These are phyloP conservation scores for Tremella yokohamensis DNA, from an alignment of 768 basidiomycete genomes.

Conservation along the genomic window DNA sequence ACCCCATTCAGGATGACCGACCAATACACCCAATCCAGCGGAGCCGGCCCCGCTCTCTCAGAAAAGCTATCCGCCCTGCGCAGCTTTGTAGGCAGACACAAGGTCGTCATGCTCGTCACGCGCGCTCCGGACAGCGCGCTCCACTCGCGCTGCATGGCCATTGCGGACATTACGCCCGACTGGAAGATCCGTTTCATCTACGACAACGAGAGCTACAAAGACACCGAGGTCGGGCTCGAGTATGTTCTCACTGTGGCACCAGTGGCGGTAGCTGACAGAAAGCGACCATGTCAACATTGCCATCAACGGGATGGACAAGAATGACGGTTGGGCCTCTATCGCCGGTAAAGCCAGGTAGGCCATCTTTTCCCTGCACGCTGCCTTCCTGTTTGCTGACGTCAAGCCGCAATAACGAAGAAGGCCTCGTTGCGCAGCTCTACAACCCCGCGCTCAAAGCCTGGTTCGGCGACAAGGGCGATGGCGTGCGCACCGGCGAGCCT, in stretches of 20 bases:
- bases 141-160: conserved; percentile 78
- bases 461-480: conserved; percentile 83
- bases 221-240: conserved; percentile 46
- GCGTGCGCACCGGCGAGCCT: conserved; percentile 73
- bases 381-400: background rate
- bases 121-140: conserved; percentile 64
- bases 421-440: conserved; percentile 47
- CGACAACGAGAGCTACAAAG: conserved; percentile 41
- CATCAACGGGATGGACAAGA: conserved; percentile 61
- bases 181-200: conserved; percentile 49
- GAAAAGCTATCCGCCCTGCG: conserved; percentile 63
- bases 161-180: conserved; percentile 56
- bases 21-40: conserved; percentile 65
- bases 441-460: conserved; percentile 58
- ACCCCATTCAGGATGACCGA: conserved; percentile 54
- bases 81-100: conserved; percentile 61
- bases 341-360: conserved; percentile 66
- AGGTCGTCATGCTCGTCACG: conserved; percentile 74
- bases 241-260: conserved; percentile 16
- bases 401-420: conserved; percentile 54
- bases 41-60: conserved; percentile 24
- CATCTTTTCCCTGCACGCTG: conserved; percentile 57
- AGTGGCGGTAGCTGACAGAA: background rate
- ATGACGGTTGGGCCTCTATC: conserved; percentile 76
- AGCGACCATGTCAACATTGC: conserved; percentile 75